These are phyloP conservation scores for Trichoderma asperelloides DNA, from an alignment of 495 filamentous ascomycete species.

Conservation along the genomic window DNA sequence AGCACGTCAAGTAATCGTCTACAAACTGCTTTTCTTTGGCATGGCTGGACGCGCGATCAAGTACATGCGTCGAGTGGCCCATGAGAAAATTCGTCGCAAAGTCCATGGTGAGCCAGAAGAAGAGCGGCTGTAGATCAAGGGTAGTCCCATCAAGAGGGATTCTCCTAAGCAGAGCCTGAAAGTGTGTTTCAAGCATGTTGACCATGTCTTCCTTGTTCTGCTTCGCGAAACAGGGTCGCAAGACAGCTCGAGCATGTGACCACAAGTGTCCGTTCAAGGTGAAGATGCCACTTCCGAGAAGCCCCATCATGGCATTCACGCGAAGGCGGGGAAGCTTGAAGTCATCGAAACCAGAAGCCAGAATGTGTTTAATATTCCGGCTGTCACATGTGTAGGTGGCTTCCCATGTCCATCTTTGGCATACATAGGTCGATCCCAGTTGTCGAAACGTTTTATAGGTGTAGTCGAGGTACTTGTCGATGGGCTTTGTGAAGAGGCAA, in stretches of 20 bases:
- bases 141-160: conserved; percentile 28
- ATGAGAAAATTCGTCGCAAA: conserved; percentile 61
- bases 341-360: conserved; percentile 60
- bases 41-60: conserved; percentile 18
- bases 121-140: conserved; percentile 49
- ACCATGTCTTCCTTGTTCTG: conserved; percentile 34
- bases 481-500: conserved; percentile 17
- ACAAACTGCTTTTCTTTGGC: conserved; percentile 20
- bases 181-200: conserved; percentile 42
- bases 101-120: conserved; percentile 59
- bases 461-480: conserved; percentile 20
- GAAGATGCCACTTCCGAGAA: conserved; percentile 41
- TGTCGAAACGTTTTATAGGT: conserved; percentile 16
- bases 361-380: conserved; percentile 58
- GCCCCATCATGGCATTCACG: conserved; percentile 22
- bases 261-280: conserved; percentile 34
- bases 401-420: conserved; percentile 20
- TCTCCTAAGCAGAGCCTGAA: conserved; percentile 31
- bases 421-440: conserved; percentile 23
- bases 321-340: conserved; percentile 36
- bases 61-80: conserved; percentile 35
- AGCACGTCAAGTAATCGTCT: conserved; percentile 24
- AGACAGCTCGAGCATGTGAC: conserved; percentile 29
- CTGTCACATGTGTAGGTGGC: conserved; percentile 54
- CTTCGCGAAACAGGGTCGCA: conserved; percentile 34